These are phyloP conservation scores for Jatropha podagrica DNA, from an alignment of 441 rosid genomes.

Conservation along the genomic window DNA sequence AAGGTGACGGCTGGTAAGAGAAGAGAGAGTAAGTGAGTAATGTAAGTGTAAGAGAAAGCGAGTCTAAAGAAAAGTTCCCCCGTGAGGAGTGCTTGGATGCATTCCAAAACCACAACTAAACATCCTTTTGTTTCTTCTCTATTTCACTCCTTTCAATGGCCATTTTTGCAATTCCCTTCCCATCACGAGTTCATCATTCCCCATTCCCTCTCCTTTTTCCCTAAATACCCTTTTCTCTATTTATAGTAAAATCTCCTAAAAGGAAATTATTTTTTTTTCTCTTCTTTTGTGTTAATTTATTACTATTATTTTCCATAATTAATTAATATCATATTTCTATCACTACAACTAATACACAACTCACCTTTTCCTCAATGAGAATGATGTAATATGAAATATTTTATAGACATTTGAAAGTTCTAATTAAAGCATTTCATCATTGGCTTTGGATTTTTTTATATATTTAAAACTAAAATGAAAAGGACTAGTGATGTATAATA, in stretches of 20 bases:
- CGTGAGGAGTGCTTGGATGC: slow-evolving; percentile 92
- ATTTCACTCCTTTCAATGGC: slow-evolving; percentile 69
- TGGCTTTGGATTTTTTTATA: not conserved
- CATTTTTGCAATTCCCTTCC: slow-evolving; percentile 5
- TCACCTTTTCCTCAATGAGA: not conserved
- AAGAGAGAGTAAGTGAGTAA: not conserved
- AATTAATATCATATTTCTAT: too few species aligned
- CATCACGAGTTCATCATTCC: slow-evolving; percentile 44
- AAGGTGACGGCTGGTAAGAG: slow-evolving; percentile 8
- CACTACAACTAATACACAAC: too few species aligned
- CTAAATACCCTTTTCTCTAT: slow-evolving; percentile 10
- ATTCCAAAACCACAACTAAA: slow-evolving; percentile 56
- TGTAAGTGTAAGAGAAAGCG: slow-evolving; percentile 11
- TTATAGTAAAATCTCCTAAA: not conserved
- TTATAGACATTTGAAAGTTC: not conserved
- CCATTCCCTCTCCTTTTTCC: slow-evolving; percentile 18
- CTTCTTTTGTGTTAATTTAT: not conserved
- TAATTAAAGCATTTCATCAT: not conserved
- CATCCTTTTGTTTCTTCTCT: slow-evolving; percentile 40
- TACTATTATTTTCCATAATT: too few species aligned
- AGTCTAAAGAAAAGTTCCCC: slow-evolving; percentile 35
- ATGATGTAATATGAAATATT: not conserved
- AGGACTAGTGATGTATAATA: not conserved
- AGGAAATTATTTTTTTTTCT: not conserved
- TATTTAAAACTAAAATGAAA: not conserved